Percentiles rank a stretch among this genome's conserved stretches.
These are phyloP conservation scores for Aspergillus ochraceus DNA, from an alignment of 2,329 filamentous ascomycete species.

Conservation along the genomic window DNA sequence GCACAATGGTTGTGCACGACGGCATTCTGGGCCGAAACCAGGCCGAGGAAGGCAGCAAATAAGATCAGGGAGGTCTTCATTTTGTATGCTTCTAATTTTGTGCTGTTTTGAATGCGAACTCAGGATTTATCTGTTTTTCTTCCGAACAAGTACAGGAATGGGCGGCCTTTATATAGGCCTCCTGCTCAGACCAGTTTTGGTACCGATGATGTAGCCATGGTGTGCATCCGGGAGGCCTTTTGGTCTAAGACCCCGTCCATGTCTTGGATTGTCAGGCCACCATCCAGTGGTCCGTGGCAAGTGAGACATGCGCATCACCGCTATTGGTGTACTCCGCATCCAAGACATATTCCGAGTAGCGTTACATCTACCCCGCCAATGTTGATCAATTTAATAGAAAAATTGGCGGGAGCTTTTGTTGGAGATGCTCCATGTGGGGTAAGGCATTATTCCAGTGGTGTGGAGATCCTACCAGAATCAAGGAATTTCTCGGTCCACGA, in stretches of 20 bases:
- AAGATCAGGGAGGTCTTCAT: slow-evolving; percentile 22
- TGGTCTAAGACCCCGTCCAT: slow-evolving; percentile 18
- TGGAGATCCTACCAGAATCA: slow-evolving; percentile 5
- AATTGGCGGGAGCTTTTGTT: no score
- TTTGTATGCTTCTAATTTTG: slow-evolving; percentile 8
- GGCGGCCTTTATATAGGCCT: slow-evolving; percentile 18
- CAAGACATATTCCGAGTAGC: slow-evolving; percentile 11
- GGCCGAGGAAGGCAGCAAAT: slow-evolving; percentile 19
- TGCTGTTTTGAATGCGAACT: slow-evolving; percentile 6
- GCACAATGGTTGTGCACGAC: slow-evolving; percentile 24
- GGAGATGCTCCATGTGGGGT: slow-evolving; percentile 5
- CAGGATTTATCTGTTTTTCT: slow-evolving; percentile 9
- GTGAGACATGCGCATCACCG: slow-evolving; percentile 24
- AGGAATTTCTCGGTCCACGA: background rate
- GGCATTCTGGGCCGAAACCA: slow-evolving; percentile 24
- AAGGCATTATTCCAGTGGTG: slow-evolving; percentile 8
- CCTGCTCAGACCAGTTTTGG: slow-evolving; percentile 3
- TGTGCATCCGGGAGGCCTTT: slow-evolving; percentile 2
- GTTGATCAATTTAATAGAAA: background rate
- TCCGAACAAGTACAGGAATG: slow-evolving; percentile 8
- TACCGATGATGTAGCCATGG: slow-evolving; percentile 11
- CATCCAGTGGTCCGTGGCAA: slow-evolving; percentile 3
- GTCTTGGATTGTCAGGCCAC: slow-evolving; percentile 21
- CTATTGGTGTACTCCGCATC: slow-evolving; percentile 17
- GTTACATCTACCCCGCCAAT: slow-evolving; percentile 9